phyloP scores from a whole-genome alignment of 345 rosid species.

The Excoecaria agallocha region DNA sequence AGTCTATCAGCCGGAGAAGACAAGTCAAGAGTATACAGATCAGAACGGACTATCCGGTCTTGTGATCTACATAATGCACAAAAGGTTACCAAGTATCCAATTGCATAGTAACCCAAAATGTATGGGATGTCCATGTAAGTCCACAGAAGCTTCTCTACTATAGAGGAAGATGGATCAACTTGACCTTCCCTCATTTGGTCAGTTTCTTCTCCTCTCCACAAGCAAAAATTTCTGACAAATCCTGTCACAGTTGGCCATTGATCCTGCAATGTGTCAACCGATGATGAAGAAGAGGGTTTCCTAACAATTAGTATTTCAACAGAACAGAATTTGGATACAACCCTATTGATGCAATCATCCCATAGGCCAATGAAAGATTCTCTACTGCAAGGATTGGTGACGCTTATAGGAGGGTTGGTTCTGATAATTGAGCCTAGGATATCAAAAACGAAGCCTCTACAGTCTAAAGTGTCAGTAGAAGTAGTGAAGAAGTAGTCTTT shows the following conservation, averaged over 20 bases:
- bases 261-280: conserved; percentile 48
- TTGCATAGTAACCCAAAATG: conserved; percentile 76
- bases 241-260: conserved; percentile 94
- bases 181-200: conserved; percentile 62
- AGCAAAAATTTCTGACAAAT: conserved; percentile 60
- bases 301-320: conserved; percentile 53
- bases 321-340: conserved; percentile 72
- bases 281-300: conserved; percentile 37
- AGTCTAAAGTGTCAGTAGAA: conserved; percentile 61
- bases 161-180: conserved; percentile 56
- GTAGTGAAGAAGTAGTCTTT: conserved; percentile 78
- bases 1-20: conserved; percentile 61
- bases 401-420: conserved; percentile 41
- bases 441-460: conserved; percentile 59
- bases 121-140: conserved; percentile 83
- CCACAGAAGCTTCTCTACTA: conserved; percentile 81
- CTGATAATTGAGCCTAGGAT: conserved; percentile 63
- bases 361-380: conserved; percentile 85
- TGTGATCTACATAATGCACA: conserved; percentile 72
- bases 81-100: conserved; percentile 69
- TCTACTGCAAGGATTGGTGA: conserved; percentile 49
- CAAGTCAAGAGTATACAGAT: conserved; percentile 62
- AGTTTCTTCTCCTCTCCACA: conserved; percentile 96
- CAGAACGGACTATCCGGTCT: conserved; percentile 62
- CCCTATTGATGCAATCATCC: conserved; percentile 82